Evolutionary conservation across 2,329 filamentous ascomycete species (phyloP), one percentile per base, ranked within the genome.

Genomic region (Sordariomycetes sp.): DNA sequence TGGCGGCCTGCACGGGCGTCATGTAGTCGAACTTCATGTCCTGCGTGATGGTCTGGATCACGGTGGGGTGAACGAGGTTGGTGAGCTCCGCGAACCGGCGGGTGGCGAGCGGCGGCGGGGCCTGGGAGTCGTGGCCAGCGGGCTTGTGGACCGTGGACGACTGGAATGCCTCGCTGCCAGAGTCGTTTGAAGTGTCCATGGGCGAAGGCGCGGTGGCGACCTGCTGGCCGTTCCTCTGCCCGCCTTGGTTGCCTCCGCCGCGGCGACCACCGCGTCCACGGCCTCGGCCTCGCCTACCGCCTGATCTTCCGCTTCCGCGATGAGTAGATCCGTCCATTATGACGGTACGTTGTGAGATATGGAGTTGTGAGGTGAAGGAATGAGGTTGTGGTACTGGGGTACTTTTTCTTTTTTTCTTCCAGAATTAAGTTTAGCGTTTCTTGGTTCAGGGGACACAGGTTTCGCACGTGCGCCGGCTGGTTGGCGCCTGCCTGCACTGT

Each of bases 1-100:
- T 79, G 17, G 76, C 74, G 17, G 77, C 74, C 67, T 81, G 78
- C 2, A 81, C 78, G 13, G 77, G 76, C 59, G 76, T 78, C 78
- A 80, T 80, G 65, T 73, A 69, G 60, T 76, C 67, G 62, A 78
- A 78, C 61, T 73, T 70, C 63, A 79, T 67, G 58, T 78, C 76
- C 15, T 76, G 59, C 10, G 71, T 71, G 64, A 79, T 73, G 62
- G 76, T 73, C 63, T 75, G 62, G 22, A 81, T 65, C 50, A 81
- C 65, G 35, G 70, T 64, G 1, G 74, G 74, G 62, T 79, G 66
- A 42, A 80, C 70, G 24, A 75, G 65, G 59, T 68, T 70, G 56
- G 70, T 65, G 8, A 79, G 68, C 34, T 77, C 74, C 55, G 70
- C 68, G 62, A 80, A 80, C 50, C 72, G 67, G 36, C 73, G 73